Evolutionary conservation across 2,329 filamentous ascomycete genomes (phyloP).

Genomic region (Diaporthe humulicola): DNA sequence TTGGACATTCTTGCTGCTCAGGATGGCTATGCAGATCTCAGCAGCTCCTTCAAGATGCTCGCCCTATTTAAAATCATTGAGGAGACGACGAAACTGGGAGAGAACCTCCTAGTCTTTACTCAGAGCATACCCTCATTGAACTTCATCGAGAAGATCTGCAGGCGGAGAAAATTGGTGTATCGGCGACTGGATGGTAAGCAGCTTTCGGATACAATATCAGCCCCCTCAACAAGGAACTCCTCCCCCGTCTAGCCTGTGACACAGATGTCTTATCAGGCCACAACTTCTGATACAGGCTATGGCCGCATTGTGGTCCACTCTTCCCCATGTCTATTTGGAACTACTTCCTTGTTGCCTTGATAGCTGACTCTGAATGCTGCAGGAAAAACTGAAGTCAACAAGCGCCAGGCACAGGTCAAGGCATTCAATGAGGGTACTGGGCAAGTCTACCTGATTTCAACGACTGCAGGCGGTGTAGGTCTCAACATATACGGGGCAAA

Average conservation of each 20-base stretch:
- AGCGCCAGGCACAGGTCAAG: conserved; percentile 75
- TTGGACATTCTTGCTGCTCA: conserved; percentile 53
- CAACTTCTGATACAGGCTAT: not conserved
- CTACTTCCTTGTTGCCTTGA: not conserved
- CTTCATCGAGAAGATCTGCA: conserved; percentile 73
- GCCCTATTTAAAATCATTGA: conserved; percentile 79
- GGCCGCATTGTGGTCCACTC: not conserved
- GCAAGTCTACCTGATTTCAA: conserved; percentile 85
- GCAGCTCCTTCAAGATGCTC: conserved; percentile 76
- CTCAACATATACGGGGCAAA: conserved; percentile 89
- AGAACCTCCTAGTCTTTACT: conserved; percentile 87
- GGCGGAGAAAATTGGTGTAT: conserved; percentile 58
- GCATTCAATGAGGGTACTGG: conserved; percentile 72
- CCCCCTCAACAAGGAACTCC: not conserved
- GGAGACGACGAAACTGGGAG: conserved; percentile 69
- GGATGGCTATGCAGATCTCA: conserved; percentile 57
- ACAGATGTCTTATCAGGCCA: not conserved
- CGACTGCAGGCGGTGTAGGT: conserved; percentile 83
- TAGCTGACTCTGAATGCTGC: not conserved
- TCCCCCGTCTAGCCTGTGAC: not conserved
- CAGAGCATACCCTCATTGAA: conserved; percentile 78
- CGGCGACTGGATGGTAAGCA: conserved; percentile 73
- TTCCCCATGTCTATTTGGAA: not conserved
- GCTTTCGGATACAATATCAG: not conserved
- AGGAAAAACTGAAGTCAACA: conserved; percentile 64